Base-by-base conservation (phyloP, 768 basidiomycete genomes). In the Strobilomyces dryophilus region DNA sequence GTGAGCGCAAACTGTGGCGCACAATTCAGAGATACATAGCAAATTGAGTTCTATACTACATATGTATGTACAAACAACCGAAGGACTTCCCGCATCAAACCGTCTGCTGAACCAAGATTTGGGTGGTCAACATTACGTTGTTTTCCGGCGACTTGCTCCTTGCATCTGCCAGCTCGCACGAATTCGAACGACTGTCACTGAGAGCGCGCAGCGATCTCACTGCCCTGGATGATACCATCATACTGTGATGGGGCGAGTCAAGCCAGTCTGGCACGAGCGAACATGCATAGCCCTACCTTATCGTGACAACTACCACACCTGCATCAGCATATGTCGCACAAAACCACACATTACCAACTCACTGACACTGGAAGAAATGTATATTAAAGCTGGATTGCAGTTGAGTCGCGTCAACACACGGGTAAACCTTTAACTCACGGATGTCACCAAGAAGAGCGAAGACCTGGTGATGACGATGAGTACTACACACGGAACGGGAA, bases 401-500 rank as follows among this genome's bases (percentile, higher is more conserved):
- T 51, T 35, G 20, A 24, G 29, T 44, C n/a, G 26, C 8, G 3
- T 21, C 2, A 32, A 18, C 10, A 27, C n/a, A 6, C 3, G 12
- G 36, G 35, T 15, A 29, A 32, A 31, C 40, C 24, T 17, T 12
- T 21, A 36, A 32, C 62, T 55, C 44, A 63, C 62, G 8, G 20
- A 5, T 0, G 8, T 9, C 7, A 20, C 24, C 5, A 3, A 58
- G 45, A 14, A 59, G 5, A 8, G 32, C 31, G n/a, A 12, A 40
- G 26, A 63, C 37, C 62, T 63, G 39, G 21, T 12, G 14, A 32
- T 7, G 62, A 45, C 15, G 36, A 36, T 49, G 18, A 60, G 48
- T 24, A 24, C 24, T 24, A 24, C 24, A 24, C 2, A 14, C 10
- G 42, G 20, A 6, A 26, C 10, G 4, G 14, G 14, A 35, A 41